These are phyloP conservation scores for Rhizopus microsporus DNA, from an alignment of 371 early-diverging fungal species.

Conservation along the genomic window DNA sequence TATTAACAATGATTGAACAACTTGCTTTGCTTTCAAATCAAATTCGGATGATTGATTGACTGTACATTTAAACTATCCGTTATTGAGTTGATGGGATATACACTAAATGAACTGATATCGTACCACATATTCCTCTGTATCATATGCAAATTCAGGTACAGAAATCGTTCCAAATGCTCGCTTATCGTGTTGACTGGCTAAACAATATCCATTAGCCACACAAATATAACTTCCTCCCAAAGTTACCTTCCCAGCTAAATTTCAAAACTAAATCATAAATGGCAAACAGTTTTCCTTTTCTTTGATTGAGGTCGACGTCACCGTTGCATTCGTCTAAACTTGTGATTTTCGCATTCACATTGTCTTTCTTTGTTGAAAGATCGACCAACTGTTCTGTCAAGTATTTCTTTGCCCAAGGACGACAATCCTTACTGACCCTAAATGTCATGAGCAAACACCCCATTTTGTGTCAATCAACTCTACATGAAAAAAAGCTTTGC, in stretches of 20 bases:
- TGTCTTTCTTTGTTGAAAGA: slow-evolving; percentile 44
- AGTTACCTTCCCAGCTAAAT: slow-evolving; percentile 27
- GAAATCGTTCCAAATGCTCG: slow-evolving; percentile 68
- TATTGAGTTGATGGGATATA: background rate
- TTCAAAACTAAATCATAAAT: slow-evolving; percentile 81
- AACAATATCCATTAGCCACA: background rate
- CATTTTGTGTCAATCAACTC: background rate
- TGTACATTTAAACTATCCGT: slow-evolving; percentile 64
- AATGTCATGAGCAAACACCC: slow-evolving; percentile 24
- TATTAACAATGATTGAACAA: slow-evolving; percentile 63
- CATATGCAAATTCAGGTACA: slow-evolving; percentile 90
- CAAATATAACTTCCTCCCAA: no score
- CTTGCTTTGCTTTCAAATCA: slow-evolving; percentile 36
- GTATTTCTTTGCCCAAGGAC: slow-evolving; percentile 84
- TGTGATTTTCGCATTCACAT: slow-evolving; percentile 54
- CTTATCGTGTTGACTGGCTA: slow-evolving; percentile 37
- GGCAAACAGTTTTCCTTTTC: slow-evolving; percentile 90
- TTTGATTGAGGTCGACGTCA: slow-evolving; percentile 89
- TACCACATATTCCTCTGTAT: slow-evolving; percentile 71
- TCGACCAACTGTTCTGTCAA: slow-evolving; percentile 58
- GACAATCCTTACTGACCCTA: slow-evolving; percentile 93
- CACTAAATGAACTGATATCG: slow-evolving; percentile 4
- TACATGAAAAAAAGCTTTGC: background rate
- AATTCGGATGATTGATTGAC: slow-evolving; percentile 45
- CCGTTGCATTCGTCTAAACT: slow-evolving; percentile 69